These are phyloP conservation scores for Actinidia arguta DNA, from an alignment of 179 eudicot genomes.

Conservation along the genomic window DNA sequence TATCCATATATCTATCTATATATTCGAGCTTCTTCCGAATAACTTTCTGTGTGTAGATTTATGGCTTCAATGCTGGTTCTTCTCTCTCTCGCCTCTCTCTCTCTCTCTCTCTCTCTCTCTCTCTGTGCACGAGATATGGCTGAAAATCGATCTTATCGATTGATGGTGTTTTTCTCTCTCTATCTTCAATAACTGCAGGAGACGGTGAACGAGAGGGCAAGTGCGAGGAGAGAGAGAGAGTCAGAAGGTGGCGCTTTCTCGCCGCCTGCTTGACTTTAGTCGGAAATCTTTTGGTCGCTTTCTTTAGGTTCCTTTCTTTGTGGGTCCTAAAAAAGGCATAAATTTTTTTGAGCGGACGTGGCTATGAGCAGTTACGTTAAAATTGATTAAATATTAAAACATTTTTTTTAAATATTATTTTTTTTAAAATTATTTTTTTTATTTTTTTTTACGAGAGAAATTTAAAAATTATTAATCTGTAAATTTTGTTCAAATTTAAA, in stretches of 20 bases:
- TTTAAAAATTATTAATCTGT: too few species aligned
- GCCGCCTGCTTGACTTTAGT: neutral
- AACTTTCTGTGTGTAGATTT: neutral
- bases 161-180: constrained; percentile 6
- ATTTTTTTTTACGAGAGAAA: too few species aligned
- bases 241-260: neutral
- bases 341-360: neutral
- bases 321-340: neutral
- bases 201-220: neutral
- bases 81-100: too few species aligned
- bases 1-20: neutral
- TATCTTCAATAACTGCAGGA: constrained; percentile 14
- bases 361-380: neutral
- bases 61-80: neutral
- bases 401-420: too few species aligned
- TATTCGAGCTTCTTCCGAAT: too few species aligned
- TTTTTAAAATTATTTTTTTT: too few species aligned
- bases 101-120: too few species aligned
- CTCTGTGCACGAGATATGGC: neutral
- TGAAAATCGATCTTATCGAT: neutral
- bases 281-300: neutral
- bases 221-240: neutral
- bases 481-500: too few species aligned
- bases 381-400: too few species aligned
- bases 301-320: neutral